Conservation (phyloP, 1,284 basidiomycete species). For the Papiliotrema terrestris region DNA sequence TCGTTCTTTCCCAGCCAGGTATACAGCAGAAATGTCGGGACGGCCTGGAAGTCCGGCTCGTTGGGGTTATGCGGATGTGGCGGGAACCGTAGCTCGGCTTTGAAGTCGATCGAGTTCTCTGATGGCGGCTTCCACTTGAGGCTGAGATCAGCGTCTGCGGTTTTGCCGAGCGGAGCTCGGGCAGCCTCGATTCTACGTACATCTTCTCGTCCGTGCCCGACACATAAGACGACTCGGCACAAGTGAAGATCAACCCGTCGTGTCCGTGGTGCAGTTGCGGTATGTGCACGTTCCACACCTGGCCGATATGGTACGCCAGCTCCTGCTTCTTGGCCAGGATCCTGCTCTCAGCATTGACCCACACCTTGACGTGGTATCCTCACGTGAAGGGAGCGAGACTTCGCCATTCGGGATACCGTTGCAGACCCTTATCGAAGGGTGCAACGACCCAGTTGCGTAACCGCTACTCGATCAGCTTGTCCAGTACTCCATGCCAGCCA, state of each 20-base stretch:
- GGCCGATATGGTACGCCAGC: conserved; percentile 80
- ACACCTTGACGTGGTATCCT: conserved; percentile 30
- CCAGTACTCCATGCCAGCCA: not conserved
- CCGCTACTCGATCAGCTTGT: conserved; percentile 55
- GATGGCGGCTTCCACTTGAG: conserved; percentile 99
- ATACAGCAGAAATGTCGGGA: conserved; percentile 80
- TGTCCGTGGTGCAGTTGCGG: conserved; percentile 88
- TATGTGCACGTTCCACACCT: conserved; percentile 79
- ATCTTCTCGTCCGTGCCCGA: conserved; percentile 91
- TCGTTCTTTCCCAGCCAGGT: conserved; percentile 65
- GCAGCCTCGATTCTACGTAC: conserved; percentile 49
- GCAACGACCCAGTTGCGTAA: conserved; percentile 76
- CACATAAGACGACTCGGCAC: conserved; percentile 76
- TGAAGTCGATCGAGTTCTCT: conserved; percentile 98
- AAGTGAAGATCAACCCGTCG: conserved; percentile 96
- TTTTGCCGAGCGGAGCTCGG: too few relatives aligned
- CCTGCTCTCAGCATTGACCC: conserved; percentile 49
- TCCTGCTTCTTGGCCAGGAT: conserved; percentile 85
- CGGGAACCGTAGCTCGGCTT: conserved; percentile 87
- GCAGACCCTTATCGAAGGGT: conserved; percentile 71
- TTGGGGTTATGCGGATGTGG: conserved; percentile 55
- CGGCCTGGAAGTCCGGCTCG: conserved; percentile 74
- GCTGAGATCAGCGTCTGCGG: conserved; percentile 50
- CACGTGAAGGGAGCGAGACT: conserved; percentile 77
- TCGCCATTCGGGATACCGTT: conserved; percentile 60